phyloP scores from a whole-genome alignment of 768 basidiomycete species.

The Mrakia blollopis region DNA sequence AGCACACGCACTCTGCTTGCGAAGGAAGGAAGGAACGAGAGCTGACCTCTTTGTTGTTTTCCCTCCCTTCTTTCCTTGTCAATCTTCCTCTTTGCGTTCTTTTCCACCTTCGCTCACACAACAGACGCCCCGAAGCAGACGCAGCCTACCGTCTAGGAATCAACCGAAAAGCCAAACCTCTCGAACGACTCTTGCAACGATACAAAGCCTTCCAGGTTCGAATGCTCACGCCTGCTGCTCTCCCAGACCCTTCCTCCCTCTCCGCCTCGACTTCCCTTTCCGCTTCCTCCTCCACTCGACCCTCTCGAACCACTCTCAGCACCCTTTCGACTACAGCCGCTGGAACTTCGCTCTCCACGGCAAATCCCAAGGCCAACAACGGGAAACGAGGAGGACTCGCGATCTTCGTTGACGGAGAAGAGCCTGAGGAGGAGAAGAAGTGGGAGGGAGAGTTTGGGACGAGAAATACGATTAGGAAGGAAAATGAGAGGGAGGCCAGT shows the following conservation, averaged over 20 bases:
- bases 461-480: constrained; percentile 46
- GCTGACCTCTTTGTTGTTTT: constrained; percentile 17
- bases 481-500: constrained; percentile 47
- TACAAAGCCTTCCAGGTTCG: constrained; percentile 69
- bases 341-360: constrained; percentile 1
- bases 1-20: constrained; percentile 38
- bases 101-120: background rate
- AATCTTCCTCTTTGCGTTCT: background rate
- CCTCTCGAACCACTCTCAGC: constrained; percentile 34
- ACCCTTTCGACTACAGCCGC: background rate
- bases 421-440: constrained; percentile 36
- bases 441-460: constrained; percentile 47
- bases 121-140: constrained; percentile 71
- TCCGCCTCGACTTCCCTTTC: constrained; percentile 46
- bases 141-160: constrained; percentile 76
- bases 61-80: background rate
- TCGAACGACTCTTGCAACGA: constrained; percentile 73
- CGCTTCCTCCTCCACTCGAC: constrained; percentile 46
- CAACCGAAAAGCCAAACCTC: constrained; percentile 69
- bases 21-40: background rate
- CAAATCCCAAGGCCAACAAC: constrained; percentile 35
- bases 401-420: constrained; percentile 42
- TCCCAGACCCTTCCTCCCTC: constrained; percentile 43
- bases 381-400: constrained; percentile 39
- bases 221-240: constrained; percentile 52